Conservation (phyloP, 805 yeast species). For the Monosporozyma aerobia region DNA sequence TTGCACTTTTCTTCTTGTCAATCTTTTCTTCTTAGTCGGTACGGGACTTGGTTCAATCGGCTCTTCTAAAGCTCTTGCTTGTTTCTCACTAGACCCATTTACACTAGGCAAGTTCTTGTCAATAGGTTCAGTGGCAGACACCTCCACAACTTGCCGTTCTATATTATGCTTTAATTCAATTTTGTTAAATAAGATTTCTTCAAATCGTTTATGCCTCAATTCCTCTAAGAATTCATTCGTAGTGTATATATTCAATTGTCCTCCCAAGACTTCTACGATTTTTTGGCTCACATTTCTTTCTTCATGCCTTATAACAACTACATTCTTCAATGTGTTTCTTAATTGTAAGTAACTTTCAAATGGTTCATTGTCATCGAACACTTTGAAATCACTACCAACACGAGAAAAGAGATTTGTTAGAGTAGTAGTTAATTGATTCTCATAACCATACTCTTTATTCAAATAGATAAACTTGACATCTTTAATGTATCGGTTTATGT, state of each 20-base stretch:
- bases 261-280: neutral
- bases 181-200: neutral
- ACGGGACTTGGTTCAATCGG: neutral
- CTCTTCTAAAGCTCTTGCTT: neutral
- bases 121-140: neutral
- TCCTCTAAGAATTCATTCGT: neutral
- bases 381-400: neutral
- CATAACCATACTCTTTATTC: neutral
- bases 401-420: neutral
- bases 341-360: neutral
- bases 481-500: neutral
- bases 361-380: neutral
- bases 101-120: neutral
- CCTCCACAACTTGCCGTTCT: neutral
- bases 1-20: slow-evolving; percentile 22
- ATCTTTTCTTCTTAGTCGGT: slow-evolving; percentile 14
- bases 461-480: neutral
- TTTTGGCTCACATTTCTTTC: neutral
- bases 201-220: neutral
- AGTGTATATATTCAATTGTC: neutral
- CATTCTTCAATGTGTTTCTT: neutral
- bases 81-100: neutral
- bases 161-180: neutral
- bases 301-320: neutral
- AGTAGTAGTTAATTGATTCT: neutral